Base-by-base conservation (phyloP, 805 yeast species). In the Saccharomycopsis malanga region DNA sequence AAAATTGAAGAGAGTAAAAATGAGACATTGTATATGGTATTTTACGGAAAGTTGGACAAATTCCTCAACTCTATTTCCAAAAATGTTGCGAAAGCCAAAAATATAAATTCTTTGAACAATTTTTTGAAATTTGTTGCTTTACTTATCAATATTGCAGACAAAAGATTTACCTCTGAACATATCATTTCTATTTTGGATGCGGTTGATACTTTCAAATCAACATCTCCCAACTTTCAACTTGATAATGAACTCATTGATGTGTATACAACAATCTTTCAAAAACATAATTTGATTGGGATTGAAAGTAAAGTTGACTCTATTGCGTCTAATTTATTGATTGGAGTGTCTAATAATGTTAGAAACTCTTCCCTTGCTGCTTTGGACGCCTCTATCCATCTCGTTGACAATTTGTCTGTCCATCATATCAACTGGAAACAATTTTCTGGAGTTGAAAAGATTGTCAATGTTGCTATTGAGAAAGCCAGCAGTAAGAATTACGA, bases 261-360 rank as follows among this genome's bases (percentile, higher is more conserved):
- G 17, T 48, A 46, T 30, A 34, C 42, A n/a, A 25, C 40, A 2
- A 44, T 47, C 30, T 43, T 44, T n/a, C 21, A 46, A 17, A 7
- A 38, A 12, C 49, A 48, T 7, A 48, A 47, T 29, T 34, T 44
- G 12, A 34, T 50, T 15, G 53, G 53, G 15, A 30, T 46, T n/a
- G 24, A 40, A 25, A 20, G 36, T 14, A 21, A 44, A 23, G 9
- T 50, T 2, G 39, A 32, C n/a, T 14, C 14, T 25, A 44, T 46
- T 37, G 18, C 41, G 20, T 4, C 27, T 1, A 48, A 46, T 30
- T 46, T 50, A 34, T 12, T 32, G 15, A 25, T 29, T 14, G 50
- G 53, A 10, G 27, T 46, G 3, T 14, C 43, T 6, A 41, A 34
- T 24, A 34, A 30, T 22, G 22, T 38, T n/a, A 38, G 49, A 7